Base-by-base conservation (phyloP, 1,284 basidiomycete species). In the Malassezia psittaci region DNA sequence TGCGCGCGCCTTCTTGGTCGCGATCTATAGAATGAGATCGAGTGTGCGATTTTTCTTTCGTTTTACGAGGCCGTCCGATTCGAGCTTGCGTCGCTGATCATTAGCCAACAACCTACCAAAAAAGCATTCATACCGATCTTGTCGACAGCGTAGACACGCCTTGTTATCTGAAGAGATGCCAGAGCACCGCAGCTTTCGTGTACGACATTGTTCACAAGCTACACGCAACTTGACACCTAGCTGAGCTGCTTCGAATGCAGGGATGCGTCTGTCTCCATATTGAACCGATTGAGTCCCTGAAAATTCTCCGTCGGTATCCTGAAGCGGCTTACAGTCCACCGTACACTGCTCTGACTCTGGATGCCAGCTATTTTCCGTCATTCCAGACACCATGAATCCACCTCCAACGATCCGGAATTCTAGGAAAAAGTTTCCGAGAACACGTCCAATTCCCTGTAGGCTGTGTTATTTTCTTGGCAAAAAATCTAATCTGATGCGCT, bases 1-100 rank as follows among this genome's bases (percentile, higher is more conserved):
- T 45, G 9, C 21, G 21, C 4, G 43, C 29, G 2, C 43, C 18
- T 13, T 15, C 43, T n/a, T 16, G 5, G 5, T 29, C 21, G 18
- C 7, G n/a, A 18, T 19, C 18, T 13, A 21, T 5, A 15, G 43
- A 29, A 1, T 24, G 16, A n/a, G 11, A 15, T 3, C 24, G 43
- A 29, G 43, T 5, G 24, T 13, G 12, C 24, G 43, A 11, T 29
- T 34, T 35, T 29, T 35, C 45, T n/a, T 12, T 7, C 15, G 19
- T 5, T 37, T 57, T 57, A 16, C 54, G 35, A 10, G 54, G 54
- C 12, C 54, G 49, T 5, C 54, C 54, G 19, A 57, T 57, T 4
- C 18, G 49, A 8, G 50, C 19, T 32, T 41, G 42, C 15, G 50
- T 44, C 12, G 54, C 54, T 57, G 18, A 21, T 37, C 24, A 11